Percentiles rank a stretch among this genome's conserved stretches.
These are phyloP conservation scores for Phellopilus nigrolimitatus DNA, from an alignment of 1,284 basidiomycete genomes.

Conservation along the genomic window DNA sequence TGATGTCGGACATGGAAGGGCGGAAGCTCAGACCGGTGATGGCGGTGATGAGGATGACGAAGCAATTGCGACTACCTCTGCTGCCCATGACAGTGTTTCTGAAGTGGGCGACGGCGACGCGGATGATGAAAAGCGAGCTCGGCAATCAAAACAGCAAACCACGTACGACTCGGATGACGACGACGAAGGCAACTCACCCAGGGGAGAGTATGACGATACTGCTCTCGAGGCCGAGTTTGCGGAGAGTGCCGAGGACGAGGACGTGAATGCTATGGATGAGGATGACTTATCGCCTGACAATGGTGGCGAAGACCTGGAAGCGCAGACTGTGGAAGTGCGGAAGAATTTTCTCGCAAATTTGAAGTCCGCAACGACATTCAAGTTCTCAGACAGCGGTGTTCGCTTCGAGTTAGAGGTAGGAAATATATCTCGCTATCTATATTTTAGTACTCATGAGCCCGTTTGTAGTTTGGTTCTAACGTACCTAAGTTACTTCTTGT, in stretches of 20 bases:
- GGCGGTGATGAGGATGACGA: constrained; percentile 44
- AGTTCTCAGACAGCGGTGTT: constrained; percentile 71
- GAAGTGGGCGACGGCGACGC: constrained; percentile 68
- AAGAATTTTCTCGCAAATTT: constrained; percentile 34
- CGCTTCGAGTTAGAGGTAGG: constrained; percentile 80
- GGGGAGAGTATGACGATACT: constrained; percentile 51
- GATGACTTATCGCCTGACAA: constrained; percentile 52
- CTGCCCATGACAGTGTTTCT: constrained; percentile 46
- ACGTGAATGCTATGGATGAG: constrained; percentile 63
- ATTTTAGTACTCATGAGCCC: constrained; percentile 18
- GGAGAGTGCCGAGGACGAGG: constrained; percentile 43
- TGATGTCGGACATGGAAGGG: constrained; percentile 78
- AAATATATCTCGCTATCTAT: too few relatives aligned
- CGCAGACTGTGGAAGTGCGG: constrained; percentile 30
- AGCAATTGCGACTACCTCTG: constrained; percentile 41
- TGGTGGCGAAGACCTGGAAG: constrained; percentile 33
- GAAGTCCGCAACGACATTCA: constrained; percentile 62
- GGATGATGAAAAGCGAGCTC: constrained; percentile 51
- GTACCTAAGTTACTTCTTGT: constrained; percentile 90
- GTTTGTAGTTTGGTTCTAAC: constrained; percentile 53
- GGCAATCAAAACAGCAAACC: constrained; percentile 44
- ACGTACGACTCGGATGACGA: constrained; percentile 52
- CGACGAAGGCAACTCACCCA: constrained; percentile 46
- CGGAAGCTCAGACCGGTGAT: constrained; percentile 36
- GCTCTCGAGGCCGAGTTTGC: constrained; percentile 71